These are phyloP conservation scores for Conoideocrella luteorostrata DNA, from an alignment of 2,329 filamentous ascomycete species.

Conservation along the genomic window DNA sequence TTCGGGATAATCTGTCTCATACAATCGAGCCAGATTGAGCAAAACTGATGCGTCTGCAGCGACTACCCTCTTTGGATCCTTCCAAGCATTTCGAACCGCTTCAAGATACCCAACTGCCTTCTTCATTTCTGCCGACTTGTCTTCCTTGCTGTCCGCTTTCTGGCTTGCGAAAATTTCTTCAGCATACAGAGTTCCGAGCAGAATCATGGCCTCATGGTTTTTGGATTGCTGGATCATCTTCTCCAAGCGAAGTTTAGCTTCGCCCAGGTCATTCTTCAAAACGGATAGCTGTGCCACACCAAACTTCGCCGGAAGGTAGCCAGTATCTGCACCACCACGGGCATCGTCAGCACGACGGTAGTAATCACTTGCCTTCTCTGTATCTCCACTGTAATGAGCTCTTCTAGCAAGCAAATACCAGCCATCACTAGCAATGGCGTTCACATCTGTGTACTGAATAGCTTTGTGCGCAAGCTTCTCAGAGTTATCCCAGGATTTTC, in stretches of 20 bases:
- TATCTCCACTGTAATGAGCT: conserved; percentile 75
- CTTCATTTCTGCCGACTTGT: conserved; percentile 77
- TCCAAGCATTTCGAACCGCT: conserved; percentile 80
- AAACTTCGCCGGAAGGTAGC: conserved; percentile 91
- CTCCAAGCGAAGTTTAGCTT: conserved; percentile 87
- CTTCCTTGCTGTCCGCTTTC: conserved; percentile 66
- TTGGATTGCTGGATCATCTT: conserved; percentile 87
- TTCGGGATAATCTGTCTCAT: conserved; percentile 78
- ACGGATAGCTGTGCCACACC: conserved; percentile 87
- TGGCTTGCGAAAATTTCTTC: conserved; percentile 87
- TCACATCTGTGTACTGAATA: conserved; percentile 92
- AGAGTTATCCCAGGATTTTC: conserved; percentile 73
- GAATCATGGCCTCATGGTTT: conserved; percentile 80
- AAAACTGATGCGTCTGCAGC: conserved; percentile 79
- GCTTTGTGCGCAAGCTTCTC: conserved; percentile 86
- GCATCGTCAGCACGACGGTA: conserved; percentile 90
- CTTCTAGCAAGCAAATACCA: conserved; percentile 94
- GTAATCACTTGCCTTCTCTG: conserved; percentile 71
- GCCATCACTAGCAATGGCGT: conserved; percentile 92
- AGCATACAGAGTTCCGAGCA: conserved; percentile 86
- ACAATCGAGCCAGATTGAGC: conserved; percentile 84
- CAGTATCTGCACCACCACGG: conserved; percentile 81
- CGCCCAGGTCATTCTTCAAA: conserved; percentile 74
- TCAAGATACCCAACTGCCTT: conserved; percentile 85
- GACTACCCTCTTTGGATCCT: conserved; percentile 80